A percentile compares a stretch with the other conserved stretches of the same genome.
Conservation (phyloP, 2,329 filamentous ascomycete species). For the Trichophyton benhamiae region DNA sequence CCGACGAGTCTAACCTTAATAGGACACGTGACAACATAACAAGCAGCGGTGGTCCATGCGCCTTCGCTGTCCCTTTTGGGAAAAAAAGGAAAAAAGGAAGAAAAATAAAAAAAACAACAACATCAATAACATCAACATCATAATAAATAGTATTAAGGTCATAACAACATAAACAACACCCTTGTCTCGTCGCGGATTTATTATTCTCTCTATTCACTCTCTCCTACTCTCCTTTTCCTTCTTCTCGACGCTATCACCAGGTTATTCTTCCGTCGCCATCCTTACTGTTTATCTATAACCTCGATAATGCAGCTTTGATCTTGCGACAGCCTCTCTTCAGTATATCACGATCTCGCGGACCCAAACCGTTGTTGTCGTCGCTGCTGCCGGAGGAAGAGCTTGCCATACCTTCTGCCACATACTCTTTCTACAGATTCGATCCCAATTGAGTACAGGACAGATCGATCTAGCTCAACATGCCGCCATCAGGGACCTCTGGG, state of each 20-base stretch:
- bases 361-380: slow-evolving; percentile 10
- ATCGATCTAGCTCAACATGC: slow-evolving; percentile 28
- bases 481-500: slow-evolving; percentile 38
- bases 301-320: slow-evolving; percentile 5
- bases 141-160: neutral
- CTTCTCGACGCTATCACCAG: neutral
- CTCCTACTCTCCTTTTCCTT: slow-evolving; percentile 10
- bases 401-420: neutral
- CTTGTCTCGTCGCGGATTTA: slow-evolving; percentile 1
- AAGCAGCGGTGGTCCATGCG: slow-evolving; percentile 12
- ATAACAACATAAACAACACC: neutral
- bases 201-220: slow-evolving; percentile 12
- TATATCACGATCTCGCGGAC: slow-evolving; percentile 7
- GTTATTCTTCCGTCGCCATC: neutral
- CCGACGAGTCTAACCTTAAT: slow-evolving; percentile 23
- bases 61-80: neutral
- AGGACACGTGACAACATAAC: slow-evolving; percentile 29
- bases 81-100: neutral
- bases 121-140: slow-evolving; percentile 1
- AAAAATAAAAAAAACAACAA: neutral
- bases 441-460: neutral
- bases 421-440: neutral
- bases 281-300: neutral
- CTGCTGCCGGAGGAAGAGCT: neutral
- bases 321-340: neutral